A percentile compares a stretch with the other conserved stretches of the same genome.
Evolutionary conservation across 768 basidiomycete species (phyloP).

Genomic region (Coprinopsis cinerea): DNA sequence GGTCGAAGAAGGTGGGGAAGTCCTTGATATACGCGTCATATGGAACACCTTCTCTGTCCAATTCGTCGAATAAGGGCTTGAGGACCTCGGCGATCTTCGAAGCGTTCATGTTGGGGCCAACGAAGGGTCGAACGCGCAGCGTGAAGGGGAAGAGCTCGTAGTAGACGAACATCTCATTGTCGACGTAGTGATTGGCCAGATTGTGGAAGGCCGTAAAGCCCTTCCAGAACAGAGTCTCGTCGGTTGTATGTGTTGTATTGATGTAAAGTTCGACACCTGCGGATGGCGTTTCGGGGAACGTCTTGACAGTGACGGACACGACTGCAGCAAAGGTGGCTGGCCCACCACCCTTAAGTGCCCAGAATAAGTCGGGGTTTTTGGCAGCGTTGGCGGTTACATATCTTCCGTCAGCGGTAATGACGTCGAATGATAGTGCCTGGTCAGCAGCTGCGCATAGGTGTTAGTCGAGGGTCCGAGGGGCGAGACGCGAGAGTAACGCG

Average conservation of each 20-base stretch:
- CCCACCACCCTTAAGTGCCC: conserved; percentile 29
- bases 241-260: conserved; percentile 12
- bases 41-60: conserved; percentile 9
- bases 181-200: conserved; percentile 11
- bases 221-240: conserved; percentile 13
- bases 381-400: conserved; percentile 24
- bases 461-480: conserved; percentile 5
- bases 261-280: conserved; percentile 11
- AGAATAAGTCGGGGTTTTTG: conserved; percentile 34
- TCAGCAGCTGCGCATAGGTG: conserved; percentile 11
- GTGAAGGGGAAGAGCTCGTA: conserved; percentile 9
- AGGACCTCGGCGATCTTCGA: conserved; percentile 7
- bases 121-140: conserved; percentile 13
- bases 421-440: conserved; percentile 28
- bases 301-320: conserved; percentile 18
- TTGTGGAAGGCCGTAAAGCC: conserved; percentile 10
- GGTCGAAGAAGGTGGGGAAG: conserved; percentile 15
- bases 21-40: conserved; percentile 8
- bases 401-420: conserved; percentile 35
- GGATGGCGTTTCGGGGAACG: conserved; percentile 12
- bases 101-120: conserved; percentile 12
- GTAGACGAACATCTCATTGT: conserved; percentile 13
- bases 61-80: conserved; percentile 11
- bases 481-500: not conserved
- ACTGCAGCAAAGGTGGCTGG: conserved; percentile 13